These are phyloP conservation scores for Podospora pseudoanserina DNA, from an alignment of 495 filamentous ascomycete genomes.

Conservation along the genomic window DNA sequence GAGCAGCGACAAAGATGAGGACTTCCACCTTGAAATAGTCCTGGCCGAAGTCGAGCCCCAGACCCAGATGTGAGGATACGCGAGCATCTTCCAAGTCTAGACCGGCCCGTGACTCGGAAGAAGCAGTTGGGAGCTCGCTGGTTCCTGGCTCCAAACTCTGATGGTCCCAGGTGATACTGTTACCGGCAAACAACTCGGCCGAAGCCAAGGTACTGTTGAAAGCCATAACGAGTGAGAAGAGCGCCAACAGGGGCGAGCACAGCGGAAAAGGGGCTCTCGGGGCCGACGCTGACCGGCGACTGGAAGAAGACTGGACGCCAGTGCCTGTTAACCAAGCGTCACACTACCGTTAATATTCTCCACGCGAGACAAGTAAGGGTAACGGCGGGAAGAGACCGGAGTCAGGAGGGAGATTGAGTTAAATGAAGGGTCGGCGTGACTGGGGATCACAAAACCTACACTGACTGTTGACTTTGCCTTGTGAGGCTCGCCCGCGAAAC, in stretches of 20 bases:
- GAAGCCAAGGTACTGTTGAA: neutral
- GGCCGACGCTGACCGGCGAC: neutral
- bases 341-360: constrained; percentile 2
- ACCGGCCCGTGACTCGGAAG: constrained; percentile 10
- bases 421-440: neutral
- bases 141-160: neutral
- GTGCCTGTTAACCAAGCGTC: neutral
- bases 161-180: constrained; percentile 1
- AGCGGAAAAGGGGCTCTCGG: constrained; percentile 1
- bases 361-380: neutral
- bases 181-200: neutral
- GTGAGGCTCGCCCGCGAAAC: neutral
- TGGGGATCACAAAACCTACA: neutral
- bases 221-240: constrained; percentile 5
- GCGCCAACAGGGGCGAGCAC: constrained; percentile 4
- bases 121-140: neutral
- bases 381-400: neutral
- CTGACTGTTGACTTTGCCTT: neutral
- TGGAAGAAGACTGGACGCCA: neutral
- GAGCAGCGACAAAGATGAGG: constrained; percentile 4
- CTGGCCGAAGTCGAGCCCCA: neutral
- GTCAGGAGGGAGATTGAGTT: neutral
- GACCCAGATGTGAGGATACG: neutral
- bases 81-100: neutral
- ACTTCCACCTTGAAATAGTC: constrained; percentile 4